Base-by-base conservation (phyloP, 768 basidiomycete genomes). In the Mrakia frigida region DNA sequence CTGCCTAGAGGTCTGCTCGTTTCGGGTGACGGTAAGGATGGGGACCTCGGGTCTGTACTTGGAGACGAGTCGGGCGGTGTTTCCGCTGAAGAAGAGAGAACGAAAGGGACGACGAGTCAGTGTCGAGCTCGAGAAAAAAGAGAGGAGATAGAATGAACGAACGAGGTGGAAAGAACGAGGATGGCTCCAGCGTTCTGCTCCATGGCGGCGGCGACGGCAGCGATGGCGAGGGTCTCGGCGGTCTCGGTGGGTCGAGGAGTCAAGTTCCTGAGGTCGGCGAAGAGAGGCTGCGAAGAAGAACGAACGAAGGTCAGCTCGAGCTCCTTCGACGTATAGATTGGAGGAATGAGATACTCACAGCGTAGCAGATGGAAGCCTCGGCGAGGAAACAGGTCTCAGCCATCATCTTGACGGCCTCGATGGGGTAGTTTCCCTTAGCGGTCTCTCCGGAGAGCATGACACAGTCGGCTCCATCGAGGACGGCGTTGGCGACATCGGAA, bases 401-500 rank as follows among this genome's bases (percentile, higher is more conserved):
- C 97, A 99, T 99, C 96, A 98, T 96, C 81, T 94, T 88, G 79
- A 99, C 95, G 71, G 97, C 95, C 84, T 96, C 90, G 82, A 98
- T 89, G 73, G 97, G 97, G 85, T 99, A 99, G 79, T 88, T 86
- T 78, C 97, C 97, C 87, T 98, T 99, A 77, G 97, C 97, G 75
- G 97, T 99, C 86, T 99, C 97, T 77, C 97, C 97, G 31, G 96
- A 98, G 84, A 99, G 86, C 97, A 99, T 99, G 61, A 99, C 97
- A 84, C 97, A 98, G 86, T 99, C 97, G 60, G 97, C 90, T 77
- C 97, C 97, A 83, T 99, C 97, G 69, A 99, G 90, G 75, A 99
- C 95, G 79, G 97, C 97, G 85, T 99, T 99, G 81, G 97, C 97
- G 75, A 98, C 97, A 83, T 99, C 97, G 83, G 95, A 98, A 78